Conservation (phyloP, 768 basidiomycete genomes). For the Phylloporus sp. region DNA sequence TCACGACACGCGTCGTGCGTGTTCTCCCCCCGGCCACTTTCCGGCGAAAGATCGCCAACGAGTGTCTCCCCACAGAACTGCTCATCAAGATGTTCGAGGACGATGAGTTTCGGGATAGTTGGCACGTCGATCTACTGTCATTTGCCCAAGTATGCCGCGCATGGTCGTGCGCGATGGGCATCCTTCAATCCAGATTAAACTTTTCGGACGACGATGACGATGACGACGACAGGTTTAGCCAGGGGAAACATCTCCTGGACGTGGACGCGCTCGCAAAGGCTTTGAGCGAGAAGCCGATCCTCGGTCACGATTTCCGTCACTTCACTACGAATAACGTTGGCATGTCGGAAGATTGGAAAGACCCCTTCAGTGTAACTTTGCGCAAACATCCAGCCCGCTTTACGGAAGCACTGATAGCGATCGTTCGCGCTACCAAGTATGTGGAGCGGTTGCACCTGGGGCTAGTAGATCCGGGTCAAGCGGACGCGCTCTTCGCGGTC, state of each 20-base stretch:
- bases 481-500: conserved; percentile 6
- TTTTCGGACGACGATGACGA: conserved; percentile 19
- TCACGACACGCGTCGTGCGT: conserved; percentile 21
- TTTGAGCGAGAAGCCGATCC: conserved; percentile 9
- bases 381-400: conserved; percentile 3
- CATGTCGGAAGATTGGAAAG: not conserved
- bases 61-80: conserved; percentile 18
- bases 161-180: conserved; percentile 22
- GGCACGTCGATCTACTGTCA: conserved; percentile 20
- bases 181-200: conserved; percentile 10
- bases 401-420: conserved; percentile 15
- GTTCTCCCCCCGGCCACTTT: conserved; percentile 8
- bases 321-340: conserved; percentile 18
- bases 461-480: conserved; percentile 9
- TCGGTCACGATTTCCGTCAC: conserved; percentile 10
- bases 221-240: not conserved
- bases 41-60: conserved; percentile 3
- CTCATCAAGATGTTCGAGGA: conserved; percentile 21
- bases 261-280: conserved; percentile 17
- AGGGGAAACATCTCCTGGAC: conserved; percentile 5
- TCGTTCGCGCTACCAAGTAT: conserved; percentile 17
- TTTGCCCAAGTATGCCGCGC: conserved; percentile 24
- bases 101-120: conserved; percentile 13
- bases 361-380: not conserved
- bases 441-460: conserved; percentile 12